Percentiles rank a stretch among this genome's conserved stretches.
These are phyloP conservation scores for Candida pseudofarinosa DNA, from an alignment of 805 yeast genomes.

Conservation along the genomic window DNA sequence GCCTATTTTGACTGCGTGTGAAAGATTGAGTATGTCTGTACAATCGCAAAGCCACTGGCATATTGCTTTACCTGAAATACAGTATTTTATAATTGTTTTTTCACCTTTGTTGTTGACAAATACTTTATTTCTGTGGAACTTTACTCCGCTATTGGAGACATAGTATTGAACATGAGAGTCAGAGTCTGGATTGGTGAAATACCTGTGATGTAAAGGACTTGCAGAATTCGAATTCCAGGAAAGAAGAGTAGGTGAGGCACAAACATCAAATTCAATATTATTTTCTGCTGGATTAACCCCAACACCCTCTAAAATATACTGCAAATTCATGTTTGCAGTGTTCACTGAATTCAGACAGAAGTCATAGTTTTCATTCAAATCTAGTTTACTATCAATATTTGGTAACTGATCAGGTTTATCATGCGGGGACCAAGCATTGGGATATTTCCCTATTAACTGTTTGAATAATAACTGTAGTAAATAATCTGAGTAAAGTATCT, in stretches of 20 bases:
- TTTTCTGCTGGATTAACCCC: neutral
- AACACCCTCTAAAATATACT: neutral
- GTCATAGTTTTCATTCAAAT: constrained; percentile 9
- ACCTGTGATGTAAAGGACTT: constrained; percentile 72
- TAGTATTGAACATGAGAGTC: constrained; percentile 80
- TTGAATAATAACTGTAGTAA: constrained; percentile 63
- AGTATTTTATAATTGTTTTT: constrained; percentile 31
- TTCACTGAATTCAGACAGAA: constrained; percentile 2
- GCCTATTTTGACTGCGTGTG: constrained; percentile 53
- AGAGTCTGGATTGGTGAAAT: constrained; percentile 85
- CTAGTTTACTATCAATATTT: constrained; percentile 26
- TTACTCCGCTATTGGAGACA: constrained; percentile 59
- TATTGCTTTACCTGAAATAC: constrained; percentile 70
- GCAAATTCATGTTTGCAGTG: neutral
- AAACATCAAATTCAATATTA: neutral
- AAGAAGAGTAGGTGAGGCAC: neutral
- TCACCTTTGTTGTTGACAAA: constrained; percentile 21
- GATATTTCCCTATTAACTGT: constrained; percentile 57
- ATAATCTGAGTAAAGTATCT: constrained; percentile 56
- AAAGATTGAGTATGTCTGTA: constrained; percentile 57
- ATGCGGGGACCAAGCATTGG: constrained; percentile 66
- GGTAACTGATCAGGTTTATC: constrained; percentile 49
- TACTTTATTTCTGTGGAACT: constrained; percentile 47
- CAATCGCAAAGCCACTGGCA: constrained; percentile 91
- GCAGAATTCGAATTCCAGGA: neutral